Base-by-base conservation (phyloP, 2,329 filamentous ascomycete species). In the Penicillium sp. region DNA sequence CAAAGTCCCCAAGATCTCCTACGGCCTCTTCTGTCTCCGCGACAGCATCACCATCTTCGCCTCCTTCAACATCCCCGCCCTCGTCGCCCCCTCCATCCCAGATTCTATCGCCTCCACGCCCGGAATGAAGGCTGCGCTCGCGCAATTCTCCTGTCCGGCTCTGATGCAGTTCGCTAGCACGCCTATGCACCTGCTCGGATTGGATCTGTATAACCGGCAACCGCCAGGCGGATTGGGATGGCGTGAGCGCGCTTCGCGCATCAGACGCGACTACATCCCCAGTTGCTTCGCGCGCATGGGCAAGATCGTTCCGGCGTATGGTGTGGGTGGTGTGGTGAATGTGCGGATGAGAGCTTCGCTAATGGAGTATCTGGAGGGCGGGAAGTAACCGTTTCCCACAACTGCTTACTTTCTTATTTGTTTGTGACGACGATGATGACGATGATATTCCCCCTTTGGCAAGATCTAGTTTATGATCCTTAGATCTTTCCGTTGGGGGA, bases 21-120 rank as follows among this genome's bases (percentile, higher is more conserved):
- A 89, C 69, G 73, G 77, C 1, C 80, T 95, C 50, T 96, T 95
- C 74, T 83, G 87, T 3, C 64, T 85, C 48, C 82, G 90, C 60
- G 90, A 96, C 72, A 88, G 84, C 69, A 72, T 95, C 54, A 95
- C 90, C 44, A 89, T 95, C 61, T 95, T 94, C 67, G 88, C 88
- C 4, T 87, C 82, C 12, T 97, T 96, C 77, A 96, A 96, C 65
- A 73, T 95, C 2, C 91, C 91, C 0, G 80, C 87, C 0, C 64
- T 93, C 2, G 75, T 96, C 9, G 87, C 87, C 0, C 88, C 88
- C 0, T 69, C 73, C 5, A 72, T 95, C 19, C 79, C 77, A 13
- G 70, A 77, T 17, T 73, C 75, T 26, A 63, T 85, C 53, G 69
- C 69, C 6, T 57, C 66, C 9, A 68, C 71, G 65, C 44, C 68